phyloP scores from a whole-genome alignment of 2,329 filamentous ascomycete genomes.

The Beauveria sp. region DNA sequence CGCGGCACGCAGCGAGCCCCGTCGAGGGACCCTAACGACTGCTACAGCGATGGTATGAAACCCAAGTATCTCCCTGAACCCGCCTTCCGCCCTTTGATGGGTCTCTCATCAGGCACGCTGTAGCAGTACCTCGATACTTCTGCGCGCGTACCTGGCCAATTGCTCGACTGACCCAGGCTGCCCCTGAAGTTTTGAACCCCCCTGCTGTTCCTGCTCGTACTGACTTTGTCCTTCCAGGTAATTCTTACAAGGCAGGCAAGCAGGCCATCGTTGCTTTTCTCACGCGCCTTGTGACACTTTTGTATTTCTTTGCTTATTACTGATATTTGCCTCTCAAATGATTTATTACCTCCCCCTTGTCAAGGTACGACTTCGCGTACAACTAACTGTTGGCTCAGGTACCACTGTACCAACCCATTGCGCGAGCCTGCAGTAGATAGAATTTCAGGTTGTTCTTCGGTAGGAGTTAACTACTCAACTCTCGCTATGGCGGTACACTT shows the following conservation, averaged over 20 bases:
- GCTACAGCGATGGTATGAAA: background rate
- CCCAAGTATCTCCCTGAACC: background rate
- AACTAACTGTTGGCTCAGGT: background rate
- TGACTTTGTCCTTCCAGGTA: no score
- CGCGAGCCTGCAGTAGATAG: background rate
- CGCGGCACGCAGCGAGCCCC: background rate
- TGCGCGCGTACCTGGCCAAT: background rate
- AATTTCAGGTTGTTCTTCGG: background rate
- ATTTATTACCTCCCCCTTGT: background rate
- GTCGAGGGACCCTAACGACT: background rate
- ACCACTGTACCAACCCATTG: background rate
- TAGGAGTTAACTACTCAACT: background rate
- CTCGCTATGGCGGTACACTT: background rate
- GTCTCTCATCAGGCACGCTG: conserved; percentile 1
- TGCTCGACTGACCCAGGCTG: background rate
- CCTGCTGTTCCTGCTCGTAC: no score
- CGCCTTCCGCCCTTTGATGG: background rate
- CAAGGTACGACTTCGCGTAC: background rate
- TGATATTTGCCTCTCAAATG: background rate
- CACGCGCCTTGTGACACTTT: background rate
- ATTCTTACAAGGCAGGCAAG: background rate
- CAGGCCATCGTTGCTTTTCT: conserved; percentile 1
- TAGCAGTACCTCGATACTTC: background rate
- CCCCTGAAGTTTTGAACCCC: background rate
- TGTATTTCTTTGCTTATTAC: background rate